phyloP scores from a whole-genome alignment of 345 rosid genomes.

The Camelina sativa region DNA sequence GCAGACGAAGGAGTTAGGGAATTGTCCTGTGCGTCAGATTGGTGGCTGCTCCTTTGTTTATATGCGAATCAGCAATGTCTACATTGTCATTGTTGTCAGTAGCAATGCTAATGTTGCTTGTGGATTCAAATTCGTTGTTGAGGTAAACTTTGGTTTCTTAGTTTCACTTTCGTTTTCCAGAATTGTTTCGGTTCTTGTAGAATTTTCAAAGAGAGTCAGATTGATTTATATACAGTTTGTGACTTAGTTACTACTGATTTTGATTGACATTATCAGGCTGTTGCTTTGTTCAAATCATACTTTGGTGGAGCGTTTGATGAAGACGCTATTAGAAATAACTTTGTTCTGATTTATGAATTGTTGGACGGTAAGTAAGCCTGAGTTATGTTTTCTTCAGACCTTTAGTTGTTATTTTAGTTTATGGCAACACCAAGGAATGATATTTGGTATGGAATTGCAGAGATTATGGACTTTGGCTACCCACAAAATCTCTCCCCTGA shows the following conservation, averaged over 20 bases:
- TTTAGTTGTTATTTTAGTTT: background rate
- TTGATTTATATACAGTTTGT: background rate
- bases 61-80: constrained; percentile 98
- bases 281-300: constrained; percentile 93
- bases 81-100: constrained; percentile 97
- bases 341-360: constrained; percentile 94
- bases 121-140: constrained; percentile 97
- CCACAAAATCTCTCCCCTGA: constrained; percentile 99
- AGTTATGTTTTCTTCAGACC: background rate
- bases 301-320: constrained; percentile 99
- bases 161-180: constrained; percentile 2
- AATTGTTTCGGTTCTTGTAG: background rate
- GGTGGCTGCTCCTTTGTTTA: constrained; percentile 97
- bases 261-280: constrained; percentile 62
- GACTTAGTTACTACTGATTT: constrained; percentile 8
- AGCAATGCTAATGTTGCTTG: constrained; percentile 99
- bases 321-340: constrained; percentile 94
- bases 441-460: constrained; percentile 51
- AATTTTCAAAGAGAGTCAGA: background rate
- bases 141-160: constrained; percentile 51
- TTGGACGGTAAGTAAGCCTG: constrained; percentile 83
- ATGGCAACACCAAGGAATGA: background rate
- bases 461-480: constrained; percentile 96
- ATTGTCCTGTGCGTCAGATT: constrained; percentile 97
- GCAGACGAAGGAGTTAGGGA: constrained; percentile 98